A percentile compares a stretch with the other conserved stretches of the same genome.
Evolutionary conservation across 1,284 basidiomycete genomes (phyloP).

Genomic region (Irpex sp.): DNA sequence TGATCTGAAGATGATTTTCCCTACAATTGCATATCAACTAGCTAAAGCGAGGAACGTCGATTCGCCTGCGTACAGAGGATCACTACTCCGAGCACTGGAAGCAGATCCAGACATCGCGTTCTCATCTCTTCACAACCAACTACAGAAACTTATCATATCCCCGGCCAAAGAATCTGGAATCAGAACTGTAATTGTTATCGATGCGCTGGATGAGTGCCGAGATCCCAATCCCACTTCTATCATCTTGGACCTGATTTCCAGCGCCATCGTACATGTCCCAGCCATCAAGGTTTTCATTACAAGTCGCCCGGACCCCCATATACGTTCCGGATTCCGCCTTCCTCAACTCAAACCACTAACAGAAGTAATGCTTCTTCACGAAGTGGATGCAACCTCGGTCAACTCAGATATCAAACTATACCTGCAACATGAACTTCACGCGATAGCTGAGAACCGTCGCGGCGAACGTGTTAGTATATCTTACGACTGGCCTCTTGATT

Average conservation of each 20-base stretch:
- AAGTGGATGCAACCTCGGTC: no score
- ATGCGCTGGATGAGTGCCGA: neutral
- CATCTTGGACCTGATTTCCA: neutral
- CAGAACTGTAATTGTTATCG: neutral
- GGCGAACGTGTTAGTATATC: no score
- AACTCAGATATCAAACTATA: no score
- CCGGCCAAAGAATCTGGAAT: neutral
- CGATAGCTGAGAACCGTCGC: no score
- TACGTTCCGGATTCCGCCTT: no score
- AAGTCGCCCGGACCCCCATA: no score
- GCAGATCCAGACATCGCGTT: neutral
- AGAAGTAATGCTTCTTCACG: no score
- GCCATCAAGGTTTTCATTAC: no score
- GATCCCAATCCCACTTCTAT: neutral
- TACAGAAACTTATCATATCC: neutral
- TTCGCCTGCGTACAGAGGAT: neutral
- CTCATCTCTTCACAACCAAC: neutral
- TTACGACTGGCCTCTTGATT: no score
- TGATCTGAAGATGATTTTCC: constrained; percentile 19
- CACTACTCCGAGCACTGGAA: neutral
- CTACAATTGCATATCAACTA: constrained; percentile 18
- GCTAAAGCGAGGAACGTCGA: neutral
- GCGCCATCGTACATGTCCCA: no score
- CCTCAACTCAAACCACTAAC: no score
- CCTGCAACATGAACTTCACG: no score